Evolutionary conservation across 208 protist species (phyloP).

Genomic region (Trypanosoma rangeli): DNA sequence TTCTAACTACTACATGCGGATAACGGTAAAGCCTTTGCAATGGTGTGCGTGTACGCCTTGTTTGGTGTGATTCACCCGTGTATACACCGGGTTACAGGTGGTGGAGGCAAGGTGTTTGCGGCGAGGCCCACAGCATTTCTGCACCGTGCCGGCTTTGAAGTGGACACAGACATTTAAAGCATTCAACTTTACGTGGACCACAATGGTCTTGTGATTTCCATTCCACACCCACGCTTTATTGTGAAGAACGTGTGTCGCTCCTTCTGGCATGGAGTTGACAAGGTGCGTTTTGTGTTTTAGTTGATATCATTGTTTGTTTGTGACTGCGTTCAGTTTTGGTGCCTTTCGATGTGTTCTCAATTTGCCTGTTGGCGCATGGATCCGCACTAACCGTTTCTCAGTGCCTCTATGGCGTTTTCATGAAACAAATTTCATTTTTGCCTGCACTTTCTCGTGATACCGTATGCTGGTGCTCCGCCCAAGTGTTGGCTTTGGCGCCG

Average conservation of each 20-base stretch:
- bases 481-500: conserved; percentile 42
- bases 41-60: not conserved
- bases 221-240: conserved; percentile 64
- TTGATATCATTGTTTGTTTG: conserved; percentile 53
- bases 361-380: conserved; percentile 40
- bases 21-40: not conserved
- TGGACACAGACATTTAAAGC: conserved; percentile 48
- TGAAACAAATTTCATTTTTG: conserved; percentile 37
- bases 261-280: conserved; percentile 49
- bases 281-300: conserved; percentile 62
- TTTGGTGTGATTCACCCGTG: not conserved
- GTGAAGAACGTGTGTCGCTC: conserved; percentile 39
- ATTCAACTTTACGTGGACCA: conserved; percentile 39
- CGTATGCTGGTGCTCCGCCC: conserved; percentile 46
- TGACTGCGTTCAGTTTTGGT: conserved; percentile 37
- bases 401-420: conserved; percentile 46
- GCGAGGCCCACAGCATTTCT: conserved; percentile 42
- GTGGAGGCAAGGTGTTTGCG: conserved; percentile 60
- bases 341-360: conserved; percentile 46
- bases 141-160: conserved; percentile 33
- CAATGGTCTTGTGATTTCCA: conserved; percentile 67
- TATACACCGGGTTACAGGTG: conserved; percentile 29
- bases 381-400: conserved; percentile 27
- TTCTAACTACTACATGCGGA: not conserved
- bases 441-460: conserved; percentile 30